A percentile compares a stretch with the other conserved stretches of the same genome.
phyloP scores from a whole-genome alignment of 1,139 yeast genomes.

The Citeromyces hawaiiensis region DNA sequence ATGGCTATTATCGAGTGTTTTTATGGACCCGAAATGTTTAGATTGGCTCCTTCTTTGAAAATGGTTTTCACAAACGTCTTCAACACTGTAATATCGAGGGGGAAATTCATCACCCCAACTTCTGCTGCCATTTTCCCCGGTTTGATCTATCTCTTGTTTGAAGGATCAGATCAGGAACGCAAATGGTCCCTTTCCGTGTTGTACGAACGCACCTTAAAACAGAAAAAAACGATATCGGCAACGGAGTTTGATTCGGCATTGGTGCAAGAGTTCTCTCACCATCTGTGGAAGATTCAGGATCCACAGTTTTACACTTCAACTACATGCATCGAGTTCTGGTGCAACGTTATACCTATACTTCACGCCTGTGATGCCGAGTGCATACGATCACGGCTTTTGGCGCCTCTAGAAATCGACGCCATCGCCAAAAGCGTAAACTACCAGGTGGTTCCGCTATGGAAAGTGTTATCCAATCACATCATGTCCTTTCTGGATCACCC shows the following conservation, averaged over 20 bases:
- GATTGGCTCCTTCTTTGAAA: slow-evolving; percentile 22
- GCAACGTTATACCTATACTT: slow-evolving; percentile 26
- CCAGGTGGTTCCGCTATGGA: slow-evolving; percentile 28
- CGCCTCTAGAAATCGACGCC: slow-evolving; percentile 29
- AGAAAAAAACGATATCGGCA: slow-evolving; percentile 5
- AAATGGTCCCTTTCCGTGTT: slow-evolving; percentile 30
- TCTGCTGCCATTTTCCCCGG: slow-evolving; percentile 27
- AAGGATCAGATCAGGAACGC: slow-evolving; percentile 31
- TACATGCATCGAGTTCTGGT: slow-evolving; percentile 40
- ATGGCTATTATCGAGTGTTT: slow-evolving; percentile 31
- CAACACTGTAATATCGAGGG: slow-evolving; percentile 13
- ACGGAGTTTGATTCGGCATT: slow-evolving; percentile 20
- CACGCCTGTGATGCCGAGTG: slow-evolving; percentile 24
- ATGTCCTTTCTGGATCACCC: slow-evolving; percentile 39
- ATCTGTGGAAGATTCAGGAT: slow-evolving; percentile 39
- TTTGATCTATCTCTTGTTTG: slow-evolving; percentile 34
- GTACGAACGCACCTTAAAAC: slow-evolving; percentile 10
- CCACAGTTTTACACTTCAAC: slow-evolving; percentile 29
- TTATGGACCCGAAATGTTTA: slow-evolving; percentile 33
- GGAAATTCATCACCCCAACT: slow-evolving; percentile 9
- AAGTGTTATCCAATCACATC: slow-evolving; percentile 33
- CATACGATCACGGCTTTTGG: slow-evolving; percentile 24
- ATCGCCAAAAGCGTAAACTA: slow-evolving; percentile 25
- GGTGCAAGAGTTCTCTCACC: slow-evolving; percentile 38
- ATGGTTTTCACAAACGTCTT: slow-evolving; percentile 19